phyloP scores from a whole-genome alignment of 148 eudicot species.

The Rheum nobile region DNA sequence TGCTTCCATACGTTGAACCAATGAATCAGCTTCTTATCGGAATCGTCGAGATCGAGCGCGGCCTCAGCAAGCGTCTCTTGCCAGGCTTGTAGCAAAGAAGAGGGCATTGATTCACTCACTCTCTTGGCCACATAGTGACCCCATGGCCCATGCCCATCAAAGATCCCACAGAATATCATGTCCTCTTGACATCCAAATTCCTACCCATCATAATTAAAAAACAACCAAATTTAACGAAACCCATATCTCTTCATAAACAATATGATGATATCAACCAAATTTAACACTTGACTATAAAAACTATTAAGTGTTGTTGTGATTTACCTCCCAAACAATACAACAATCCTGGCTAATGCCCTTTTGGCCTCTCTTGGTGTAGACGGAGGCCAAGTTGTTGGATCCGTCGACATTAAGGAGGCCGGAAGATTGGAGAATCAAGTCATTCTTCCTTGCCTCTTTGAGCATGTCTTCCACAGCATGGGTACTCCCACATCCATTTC shows the following conservation, averaged over 20 bases:
- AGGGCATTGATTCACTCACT: slow-evolving; percentile 59
- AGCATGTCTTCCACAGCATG: background rate
- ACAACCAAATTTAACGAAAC: background rate
- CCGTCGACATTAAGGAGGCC: background rate
- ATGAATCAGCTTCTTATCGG: background rate
- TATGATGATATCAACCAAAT: background rate
- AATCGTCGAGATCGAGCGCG: slow-evolving; percentile 11
- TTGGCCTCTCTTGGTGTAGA: background rate
- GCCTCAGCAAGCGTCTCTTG: slow-evolving; percentile 41
- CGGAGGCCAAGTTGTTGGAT: slow-evolving; percentile 4
- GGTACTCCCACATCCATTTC: background rate
- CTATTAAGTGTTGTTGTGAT: no score
- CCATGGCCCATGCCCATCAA: slow-evolving; percentile 95
- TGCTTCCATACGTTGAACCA: slow-evolving; percentile 48
- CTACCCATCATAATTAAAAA: slow-evolving; percentile 13
- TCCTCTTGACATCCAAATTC: slow-evolving; percentile 73
- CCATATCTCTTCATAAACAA: background rate
- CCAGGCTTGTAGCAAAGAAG: slow-evolving; percentile 58
- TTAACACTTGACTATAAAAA: no score
- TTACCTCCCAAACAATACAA: slow-evolving; percentile 9
- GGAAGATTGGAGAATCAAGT: background rate
- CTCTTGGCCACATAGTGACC: slow-evolving; percentile 77
- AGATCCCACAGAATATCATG: slow-evolving; percentile 77
- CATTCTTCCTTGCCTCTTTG: slow-evolving; percentile 5
- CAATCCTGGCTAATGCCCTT: slow-evolving; percentile 4